phyloP scores from a whole-genome alignment of 176 grass and related monocot species.

The Rhynchospora breviuscula region DNA sequence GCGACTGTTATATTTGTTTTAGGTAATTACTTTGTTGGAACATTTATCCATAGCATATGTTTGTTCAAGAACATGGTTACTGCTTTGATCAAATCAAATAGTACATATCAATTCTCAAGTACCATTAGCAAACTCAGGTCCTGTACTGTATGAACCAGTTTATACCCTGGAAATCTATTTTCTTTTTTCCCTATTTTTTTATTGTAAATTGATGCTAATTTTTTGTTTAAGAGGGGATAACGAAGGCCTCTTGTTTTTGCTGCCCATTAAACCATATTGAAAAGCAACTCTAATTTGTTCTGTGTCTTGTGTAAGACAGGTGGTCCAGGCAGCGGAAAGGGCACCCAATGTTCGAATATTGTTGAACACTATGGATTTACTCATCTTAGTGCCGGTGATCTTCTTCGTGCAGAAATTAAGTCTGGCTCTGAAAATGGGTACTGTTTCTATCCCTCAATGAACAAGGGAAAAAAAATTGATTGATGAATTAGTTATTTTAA shows the following conservation, averaged over 20 bases:
- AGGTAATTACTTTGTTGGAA: slow-evolving; percentile 12
- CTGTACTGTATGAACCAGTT: too few species aligned
- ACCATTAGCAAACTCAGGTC: too few species aligned
- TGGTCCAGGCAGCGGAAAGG: slow-evolving; percentile 90
- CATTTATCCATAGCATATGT: slow-evolving; percentile 13
- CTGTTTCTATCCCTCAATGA: neutral
- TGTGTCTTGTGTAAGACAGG: slow-evolving; percentile 27
- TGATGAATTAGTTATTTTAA: too few species aligned
- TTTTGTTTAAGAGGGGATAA: neutral
- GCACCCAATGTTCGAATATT: slow-evolving; percentile 85
- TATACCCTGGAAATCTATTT: too few species aligned
- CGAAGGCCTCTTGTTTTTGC: too few species aligned
- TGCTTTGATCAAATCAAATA: too few species aligned
- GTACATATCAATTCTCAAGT: too few species aligned
- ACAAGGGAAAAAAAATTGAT: neutral
- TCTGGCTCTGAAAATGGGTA: slow-evolving; percentile 87
- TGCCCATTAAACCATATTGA: too few species aligned
- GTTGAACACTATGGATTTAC: slow-evolving; percentile 76
- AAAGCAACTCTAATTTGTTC: neutral
- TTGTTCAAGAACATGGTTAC: neutral
- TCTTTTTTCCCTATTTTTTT: too few species aligned
- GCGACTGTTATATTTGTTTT: slow-evolving; percentile 73
- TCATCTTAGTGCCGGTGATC: slow-evolving; percentile 91
- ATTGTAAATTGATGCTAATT: too few species aligned
- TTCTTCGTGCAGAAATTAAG: slow-evolving; percentile 77